Base-by-base conservation (phyloP, 139 green algal species). In the Asterochloris sp. region DNA sequence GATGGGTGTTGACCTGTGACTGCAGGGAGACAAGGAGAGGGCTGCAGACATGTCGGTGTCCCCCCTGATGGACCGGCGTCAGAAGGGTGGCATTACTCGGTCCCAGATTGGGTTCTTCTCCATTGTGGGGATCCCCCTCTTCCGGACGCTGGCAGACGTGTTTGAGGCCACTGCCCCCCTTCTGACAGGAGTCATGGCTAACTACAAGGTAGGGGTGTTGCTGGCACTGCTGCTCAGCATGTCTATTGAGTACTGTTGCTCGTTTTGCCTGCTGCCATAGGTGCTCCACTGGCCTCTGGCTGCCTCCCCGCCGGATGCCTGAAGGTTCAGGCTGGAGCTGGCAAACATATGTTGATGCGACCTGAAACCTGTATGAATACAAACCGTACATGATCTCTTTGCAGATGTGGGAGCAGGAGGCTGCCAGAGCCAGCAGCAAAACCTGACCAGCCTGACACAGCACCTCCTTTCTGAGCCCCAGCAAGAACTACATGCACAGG, bases 21-120 rank as follows among this genome's bases (percentile, higher is more conserved):
- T 69, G 38, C 87, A 92, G 83, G 89, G 89, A 4, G 89, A 92
- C 69, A 38, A 74, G 29, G 89, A 92, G 89, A 69, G 78, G 73
- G 23, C 23, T 27, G 38, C 82, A 21, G 76, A 79, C 69, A 74
- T 90, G 81, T 38, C 83, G 9, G 63, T 89, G 26, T 89, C 84
- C 28, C 78, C 87, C 15, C 84, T 92, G 11, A 90, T 91, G 69
- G 89, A 92, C 86, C 76, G 89, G 24, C 60, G 67, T 54, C 89
- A 90, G 24, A 82, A 86, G 73, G 63, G 62, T 11, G 89, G 89
- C 28, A 84, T 92, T 68, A 89, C 82, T 62, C 88, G 88, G 76
- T 89, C 81, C 63, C 89, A 92, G 84, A 79, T 90, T 63, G 69
- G 77, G 61, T 81, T 81, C 63, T 81, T 81, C 63, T 62, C 28